Percentiles rank a stretch among this genome's conserved stretches.
Conservation (phyloP, 208 protist genomes). For the Tritrichomonas foetus region DNA sequence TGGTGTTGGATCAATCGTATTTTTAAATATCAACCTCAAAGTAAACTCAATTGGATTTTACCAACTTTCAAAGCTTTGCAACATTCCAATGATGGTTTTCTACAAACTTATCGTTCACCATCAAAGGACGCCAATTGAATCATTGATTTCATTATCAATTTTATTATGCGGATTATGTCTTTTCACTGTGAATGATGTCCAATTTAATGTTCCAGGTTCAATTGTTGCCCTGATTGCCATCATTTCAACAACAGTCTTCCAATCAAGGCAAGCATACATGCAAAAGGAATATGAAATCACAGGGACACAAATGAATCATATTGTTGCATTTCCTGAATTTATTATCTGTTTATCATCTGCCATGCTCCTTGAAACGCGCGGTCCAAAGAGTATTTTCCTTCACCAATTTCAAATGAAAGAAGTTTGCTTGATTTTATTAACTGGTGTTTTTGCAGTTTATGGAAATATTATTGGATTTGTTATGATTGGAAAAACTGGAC, state of each 20-base stretch:
- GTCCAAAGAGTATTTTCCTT: not conserved
- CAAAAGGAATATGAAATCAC: conserved; percentile 39
- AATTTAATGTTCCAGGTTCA: conserved; percentile 25
- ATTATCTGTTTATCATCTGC: not conserved
- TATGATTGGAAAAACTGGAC: conserved; percentile 45
- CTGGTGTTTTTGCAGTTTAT: conserved; percentile 35
- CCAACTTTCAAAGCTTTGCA: conserved; percentile 49
- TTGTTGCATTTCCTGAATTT: conserved; percentile 26
- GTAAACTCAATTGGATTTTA: conserved; percentile 49
- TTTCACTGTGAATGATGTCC: conserved; percentile 44
- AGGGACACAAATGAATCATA: conserved; percentile 34
- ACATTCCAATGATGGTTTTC: conserved; percentile 40
- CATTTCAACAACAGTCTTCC: conserved; percentile 40
- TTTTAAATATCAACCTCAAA: conserved; percentile 41
- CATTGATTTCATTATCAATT: conserved; percentile 34
- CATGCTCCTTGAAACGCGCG: not conserved
- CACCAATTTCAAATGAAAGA: conserved; percentile 27
- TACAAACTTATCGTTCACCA: conserved; percentile 27
- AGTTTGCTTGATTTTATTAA: conserved; percentile 34
- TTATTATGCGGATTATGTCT: conserved; percentile 37
- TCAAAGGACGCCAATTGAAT: conserved; percentile 37
- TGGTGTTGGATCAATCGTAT: not conserved
- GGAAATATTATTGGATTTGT: conserved; percentile 39
- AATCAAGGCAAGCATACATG: not conserved
- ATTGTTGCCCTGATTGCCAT: conserved; percentile 34